phyloP scores from a whole-genome alignment of 108 stramenopile species.

The Skeletonema potamos region DNA sequence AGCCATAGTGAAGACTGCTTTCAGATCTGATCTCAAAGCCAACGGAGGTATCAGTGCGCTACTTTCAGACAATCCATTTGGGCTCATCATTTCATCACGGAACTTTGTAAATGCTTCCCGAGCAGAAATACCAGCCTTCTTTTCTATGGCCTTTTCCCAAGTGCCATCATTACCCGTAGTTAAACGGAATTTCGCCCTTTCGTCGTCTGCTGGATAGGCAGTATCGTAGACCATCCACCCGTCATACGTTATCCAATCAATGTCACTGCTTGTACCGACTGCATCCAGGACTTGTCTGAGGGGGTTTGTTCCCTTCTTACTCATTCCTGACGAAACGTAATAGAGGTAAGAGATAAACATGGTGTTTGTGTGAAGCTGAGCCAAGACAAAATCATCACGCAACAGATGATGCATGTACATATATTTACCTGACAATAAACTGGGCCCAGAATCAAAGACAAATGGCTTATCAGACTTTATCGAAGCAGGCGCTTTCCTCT shows the following conservation, averaged over 20 bases:
- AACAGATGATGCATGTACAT: too few species aligned
- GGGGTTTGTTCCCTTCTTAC: slow-evolving; percentile 68
- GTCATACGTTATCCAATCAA: slow-evolving; percentile 59
- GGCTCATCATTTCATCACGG: slow-evolving; percentile 39
- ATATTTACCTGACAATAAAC: too few species aligned
- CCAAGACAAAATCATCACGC: too few species aligned
- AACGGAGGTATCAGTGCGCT: slow-evolving; percentile 72
- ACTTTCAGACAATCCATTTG: slow-evolving; percentile 57
- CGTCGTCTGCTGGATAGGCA: slow-evolving; percentile 27
- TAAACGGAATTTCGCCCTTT: slow-evolving; percentile 56
- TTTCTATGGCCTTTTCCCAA: slow-evolving; percentile 61
- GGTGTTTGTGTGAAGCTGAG: too few species aligned
- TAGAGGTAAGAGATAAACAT: too few species aligned
- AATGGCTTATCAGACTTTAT: slow-evolving; percentile 41
- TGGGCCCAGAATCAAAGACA: slow-evolving; percentile 70
- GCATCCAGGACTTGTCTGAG: slow-evolving; percentile 86
- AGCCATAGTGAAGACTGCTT: slow-evolving; percentile 40
- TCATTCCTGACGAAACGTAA: slow-evolving; percentile 59
- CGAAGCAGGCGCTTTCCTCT: slow-evolving; percentile 48
- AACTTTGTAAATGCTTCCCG: slow-evolving; percentile 56
- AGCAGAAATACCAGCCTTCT: slow-evolving; percentile 52
- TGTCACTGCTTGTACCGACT: slow-evolving; percentile 55
- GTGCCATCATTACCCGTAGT: slow-evolving; percentile 56
- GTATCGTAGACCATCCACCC: slow-evolving; percentile 77
- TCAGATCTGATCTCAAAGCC: slow-evolving; percentile 66